phyloP scores from a whole-genome alignment of 163 green algal species.

The Picocystis sp. region DNA sequence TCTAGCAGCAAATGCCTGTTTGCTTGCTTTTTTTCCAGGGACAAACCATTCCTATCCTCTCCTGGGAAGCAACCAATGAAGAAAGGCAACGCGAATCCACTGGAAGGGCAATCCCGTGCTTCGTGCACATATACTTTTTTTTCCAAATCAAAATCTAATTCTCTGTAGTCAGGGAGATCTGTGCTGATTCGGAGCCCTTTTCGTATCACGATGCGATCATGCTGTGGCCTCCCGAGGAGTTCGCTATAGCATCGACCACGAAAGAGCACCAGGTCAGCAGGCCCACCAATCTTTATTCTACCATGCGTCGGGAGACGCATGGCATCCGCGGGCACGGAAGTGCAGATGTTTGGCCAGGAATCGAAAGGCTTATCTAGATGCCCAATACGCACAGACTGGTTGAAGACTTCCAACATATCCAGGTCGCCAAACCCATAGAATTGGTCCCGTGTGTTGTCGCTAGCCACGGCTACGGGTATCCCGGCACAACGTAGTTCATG shows the following conservation, averaged over 20 bases:
- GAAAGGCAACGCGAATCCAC: too few relatives aligned
- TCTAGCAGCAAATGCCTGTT: too few relatives aligned
- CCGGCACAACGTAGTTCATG: conserved; percentile 33
- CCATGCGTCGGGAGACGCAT: conserved; percentile 29
- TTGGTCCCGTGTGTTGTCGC: conserved; percentile 54
- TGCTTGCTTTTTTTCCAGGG: too few relatives aligned
- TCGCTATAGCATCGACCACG: conserved; percentile 38
- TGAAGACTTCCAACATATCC: conserved; percentile 59
- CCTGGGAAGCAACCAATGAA: too few relatives aligned
- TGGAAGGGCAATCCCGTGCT: too few relatives aligned
- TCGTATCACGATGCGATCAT: conserved; percentile 29
- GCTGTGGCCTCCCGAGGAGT: conserved; percentile 41
- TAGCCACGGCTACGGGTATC: conserved; percentile 38
- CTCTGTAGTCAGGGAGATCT: conserved; percentile 20
- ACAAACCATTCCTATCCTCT: too few relatives aligned
- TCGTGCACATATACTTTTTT: too few relatives aligned
- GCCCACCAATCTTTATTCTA: conserved; percentile 15
- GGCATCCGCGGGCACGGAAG: conserved; percentile 27
- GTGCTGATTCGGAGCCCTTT: conserved; percentile 13
- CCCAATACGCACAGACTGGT: conserved; percentile 33
- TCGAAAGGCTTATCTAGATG: conserved; percentile 40
- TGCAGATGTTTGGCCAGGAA: conserved; percentile 29
- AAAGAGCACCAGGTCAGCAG: conserved; percentile 48
- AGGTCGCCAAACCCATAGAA: conserved; percentile 59
- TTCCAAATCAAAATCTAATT: conserved; percentile 5